Evolutionary conservation across 2,329 filamentous ascomycete genomes (phyloP).

Genomic region (Tympanopsis confertula): DNA sequence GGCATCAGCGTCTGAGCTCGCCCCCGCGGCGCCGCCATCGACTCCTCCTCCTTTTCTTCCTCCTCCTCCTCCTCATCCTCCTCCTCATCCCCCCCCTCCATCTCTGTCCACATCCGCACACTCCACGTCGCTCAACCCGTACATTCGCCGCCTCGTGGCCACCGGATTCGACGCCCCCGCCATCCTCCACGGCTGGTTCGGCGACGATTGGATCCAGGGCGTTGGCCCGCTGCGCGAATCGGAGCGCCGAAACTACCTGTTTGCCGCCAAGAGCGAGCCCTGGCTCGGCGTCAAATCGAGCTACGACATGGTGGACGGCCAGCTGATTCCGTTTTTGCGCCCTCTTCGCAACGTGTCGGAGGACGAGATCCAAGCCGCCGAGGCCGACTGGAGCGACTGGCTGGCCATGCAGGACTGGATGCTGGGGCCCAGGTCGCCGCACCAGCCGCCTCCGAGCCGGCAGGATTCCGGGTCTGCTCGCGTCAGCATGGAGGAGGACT

Average conservation of each 20-base stretch:
- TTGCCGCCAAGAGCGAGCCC: neutral
- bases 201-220: neutral
- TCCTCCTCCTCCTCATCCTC: no score
- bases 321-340: neutral
- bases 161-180: neutral
- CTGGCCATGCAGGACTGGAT: constrained; percentile 1
- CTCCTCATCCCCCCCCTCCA: no score
- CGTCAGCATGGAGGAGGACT: constrained; percentile 17
- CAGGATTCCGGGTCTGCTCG: constrained; percentile 12
- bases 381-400: neutral
- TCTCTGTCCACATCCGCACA: constrained; percentile 2
- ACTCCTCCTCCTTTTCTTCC: no score
- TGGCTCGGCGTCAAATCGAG: neutral
- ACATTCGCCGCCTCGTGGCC: neutral
- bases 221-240: neutral
- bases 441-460: constrained; percentile 48
- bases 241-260: neutral
- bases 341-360: neutral
- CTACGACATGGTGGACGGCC: neutral
- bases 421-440: neutral
- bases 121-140: neutral
- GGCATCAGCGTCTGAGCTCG: constrained; percentile 5
- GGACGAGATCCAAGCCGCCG: neutral
- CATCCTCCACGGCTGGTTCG: neutral
- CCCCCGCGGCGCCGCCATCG: constrained; percentile 6